Percentiles rank a stretch among this genome's conserved stretches.
These are phyloP conservation scores for Rhipidocladum racemiflorum DNA, from an alignment of 176 grass and related monocot genomes.

Conservation along the genomic window DNA sequence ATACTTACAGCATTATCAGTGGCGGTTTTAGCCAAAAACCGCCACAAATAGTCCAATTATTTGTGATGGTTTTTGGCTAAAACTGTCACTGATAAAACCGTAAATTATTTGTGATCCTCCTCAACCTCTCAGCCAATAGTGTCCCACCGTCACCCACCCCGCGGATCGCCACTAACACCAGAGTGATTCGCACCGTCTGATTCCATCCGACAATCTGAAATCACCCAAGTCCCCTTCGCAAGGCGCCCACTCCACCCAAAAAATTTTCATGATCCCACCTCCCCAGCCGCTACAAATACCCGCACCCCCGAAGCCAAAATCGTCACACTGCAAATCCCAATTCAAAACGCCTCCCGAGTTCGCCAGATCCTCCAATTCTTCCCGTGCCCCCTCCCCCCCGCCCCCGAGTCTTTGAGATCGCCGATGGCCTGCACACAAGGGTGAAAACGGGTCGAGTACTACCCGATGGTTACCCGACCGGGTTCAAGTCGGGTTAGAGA, in stretches of 20 bases:
- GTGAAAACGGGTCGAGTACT: too few species aligned
- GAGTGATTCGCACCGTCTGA: background rate
- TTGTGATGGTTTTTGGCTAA: too few species aligned
- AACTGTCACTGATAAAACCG: too few species aligned
- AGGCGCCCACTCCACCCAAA: background rate
- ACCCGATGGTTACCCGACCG: too few species aligned
- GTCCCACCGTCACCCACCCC: background rate
- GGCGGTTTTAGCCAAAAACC: too few species aligned
- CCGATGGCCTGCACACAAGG: conserved; percentile 65
- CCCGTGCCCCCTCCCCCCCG: too few species aligned
- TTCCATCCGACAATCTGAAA: conserved; percentile 35
- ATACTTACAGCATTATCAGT: too few species aligned
- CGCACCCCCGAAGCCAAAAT: accelerated
- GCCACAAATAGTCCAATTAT: too few species aligned
- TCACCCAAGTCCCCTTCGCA: too few species aligned
- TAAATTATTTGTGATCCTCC: too few species aligned
- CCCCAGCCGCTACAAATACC: conserved; percentile 38
- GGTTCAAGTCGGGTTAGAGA: too few species aligned
- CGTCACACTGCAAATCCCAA: background rate
- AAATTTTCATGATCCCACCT: conserved; percentile 23
- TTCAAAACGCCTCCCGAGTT: background rate
- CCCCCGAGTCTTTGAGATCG: background rate
- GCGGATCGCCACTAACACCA: background rate
- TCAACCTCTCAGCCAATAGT: background rate
- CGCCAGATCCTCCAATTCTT: background rate